Evolutionary conservation across 805 yeast genomes (phyloP).

Genomic region (Zygotorulaspora florentina): DNA sequence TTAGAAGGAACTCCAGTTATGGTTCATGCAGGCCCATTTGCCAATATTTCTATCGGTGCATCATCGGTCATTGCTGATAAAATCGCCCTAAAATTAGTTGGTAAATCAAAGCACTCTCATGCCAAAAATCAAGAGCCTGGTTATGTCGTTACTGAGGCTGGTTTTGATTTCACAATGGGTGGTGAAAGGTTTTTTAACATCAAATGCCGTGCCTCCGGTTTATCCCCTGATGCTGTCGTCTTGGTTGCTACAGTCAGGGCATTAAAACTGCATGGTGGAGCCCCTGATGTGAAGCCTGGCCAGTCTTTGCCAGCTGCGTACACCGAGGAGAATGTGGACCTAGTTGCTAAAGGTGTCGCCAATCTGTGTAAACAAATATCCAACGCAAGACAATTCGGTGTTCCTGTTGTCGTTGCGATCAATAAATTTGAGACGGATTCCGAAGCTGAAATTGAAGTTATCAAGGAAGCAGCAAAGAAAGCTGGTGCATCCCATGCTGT

Average conservation of each 20-base stretch:
- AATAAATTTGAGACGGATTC: conserved; percentile 84
- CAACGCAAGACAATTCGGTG: conserved; percentile 78
- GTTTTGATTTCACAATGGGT: conserved; percentile 98
- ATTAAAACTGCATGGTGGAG: conserved; percentile 96
- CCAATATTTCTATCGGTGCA: conserved; percentile 95
- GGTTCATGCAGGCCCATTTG: conserved; percentile 98
- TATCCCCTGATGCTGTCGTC: conserved; percentile 84
- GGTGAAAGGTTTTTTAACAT: conserved; percentile 96
- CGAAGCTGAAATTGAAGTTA: conserved; percentile 70
- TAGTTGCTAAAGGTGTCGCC: conserved; percentile 73
- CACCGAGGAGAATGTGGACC: conserved; percentile 72
- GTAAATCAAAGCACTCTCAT: conserved; percentile 44
- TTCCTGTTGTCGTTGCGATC: conserved; percentile 93
- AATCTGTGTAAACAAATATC: conserved; percentile 87
- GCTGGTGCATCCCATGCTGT: conserved; percentile 96
- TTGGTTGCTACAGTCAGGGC: conserved; percentile 96
- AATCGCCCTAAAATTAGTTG: conserved; percentile 86
- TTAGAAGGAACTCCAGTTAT: conserved; percentile 96
- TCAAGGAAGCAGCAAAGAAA: conserved; percentile 70
- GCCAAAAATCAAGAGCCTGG: conserved; percentile 50
- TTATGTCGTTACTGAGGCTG: conserved; percentile 95
- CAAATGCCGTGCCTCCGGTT: conserved; percentile 89
- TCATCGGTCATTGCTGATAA: conserved; percentile 91
- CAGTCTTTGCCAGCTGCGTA: conserved; percentile 79
- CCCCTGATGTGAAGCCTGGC: conserved; percentile 94